phyloP scores from a whole-genome alignment of 805 yeast genomes.

The Lachancea fermentati region DNA sequence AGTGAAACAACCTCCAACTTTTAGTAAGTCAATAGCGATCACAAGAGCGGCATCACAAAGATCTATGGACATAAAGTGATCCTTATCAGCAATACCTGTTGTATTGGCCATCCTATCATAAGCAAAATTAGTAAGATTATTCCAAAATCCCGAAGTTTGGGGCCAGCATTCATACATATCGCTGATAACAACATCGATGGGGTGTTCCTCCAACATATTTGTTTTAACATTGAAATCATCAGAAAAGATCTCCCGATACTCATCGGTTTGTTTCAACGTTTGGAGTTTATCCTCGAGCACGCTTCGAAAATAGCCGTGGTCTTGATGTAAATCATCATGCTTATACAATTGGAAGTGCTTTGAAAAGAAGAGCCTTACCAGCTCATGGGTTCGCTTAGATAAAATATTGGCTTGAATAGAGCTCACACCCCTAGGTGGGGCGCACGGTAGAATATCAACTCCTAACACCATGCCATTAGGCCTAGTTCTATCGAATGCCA shows the following conservation, averaged over 20 bases:
- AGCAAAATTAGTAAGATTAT: slow-evolving; percentile 68
- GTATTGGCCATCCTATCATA: slow-evolving; percentile 92
- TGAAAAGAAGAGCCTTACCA: slow-evolving; percentile 47
- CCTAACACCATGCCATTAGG: slow-evolving; percentile 61
- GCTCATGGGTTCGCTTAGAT: slow-evolving; percentile 54
- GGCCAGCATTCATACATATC: slow-evolving; percentile 76
- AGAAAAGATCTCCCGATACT: slow-evolving; percentile 23
- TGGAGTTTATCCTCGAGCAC: slow-evolving; percentile 16
- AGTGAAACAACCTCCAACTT: slow-evolving; percentile 64
- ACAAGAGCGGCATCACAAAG: slow-evolving; percentile 87
- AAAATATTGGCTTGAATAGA: slow-evolving; percentile 86
- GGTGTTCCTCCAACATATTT: slow-evolving; percentile 21
- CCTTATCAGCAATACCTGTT: slow-evolving; percentile 72
- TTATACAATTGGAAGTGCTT: slow-evolving; percentile 26
- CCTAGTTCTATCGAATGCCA: slow-evolving; percentile 51
- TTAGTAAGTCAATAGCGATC: slow-evolving; percentile 64
- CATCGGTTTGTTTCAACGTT: slow-evolving; percentile 23
- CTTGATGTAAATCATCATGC: slow-evolving; percentile 32
- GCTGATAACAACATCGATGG: slow-evolving; percentile 65
- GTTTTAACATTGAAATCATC: slow-evolving; percentile 19
- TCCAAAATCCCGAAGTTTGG: slow-evolving; percentile 46
- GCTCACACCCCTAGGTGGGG: slow-evolving; percentile 76
- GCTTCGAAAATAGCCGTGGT: slow-evolving; percentile 21
- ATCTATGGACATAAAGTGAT: slow-evolving; percentile 79
- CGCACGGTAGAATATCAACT: slow-evolving; percentile 71